These are phyloP conservation scores for Salicornia ramosissima DNA, from an alignment of 148 eudicot genomes.

Conservation along the genomic window DNA sequence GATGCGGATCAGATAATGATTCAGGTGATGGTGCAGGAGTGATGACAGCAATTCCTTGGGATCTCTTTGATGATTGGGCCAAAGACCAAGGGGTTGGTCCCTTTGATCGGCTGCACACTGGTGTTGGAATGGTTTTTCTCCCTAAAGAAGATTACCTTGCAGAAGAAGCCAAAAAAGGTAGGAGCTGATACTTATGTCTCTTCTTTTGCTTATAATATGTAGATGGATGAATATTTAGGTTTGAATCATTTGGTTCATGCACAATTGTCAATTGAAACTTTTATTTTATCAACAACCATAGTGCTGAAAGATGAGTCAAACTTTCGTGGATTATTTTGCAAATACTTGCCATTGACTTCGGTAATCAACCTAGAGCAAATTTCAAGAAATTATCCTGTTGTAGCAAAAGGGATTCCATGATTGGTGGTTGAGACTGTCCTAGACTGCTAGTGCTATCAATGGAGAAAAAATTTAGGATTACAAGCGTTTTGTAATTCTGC, in stretches of 20 bases:
- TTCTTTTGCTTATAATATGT: background rate
- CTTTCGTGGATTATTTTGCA: too few relatives aligned
- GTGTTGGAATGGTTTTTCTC: constrained; percentile 96
- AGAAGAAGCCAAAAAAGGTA: constrained; percentile 84
- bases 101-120: constrained; percentile 78
- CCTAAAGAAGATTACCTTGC: constrained; percentile 58
- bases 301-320: background rate
- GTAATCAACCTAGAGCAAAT: too few relatives aligned
- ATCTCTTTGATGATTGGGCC: constrained; percentile 81
- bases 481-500: background rate
- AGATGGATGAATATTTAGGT: background rate
- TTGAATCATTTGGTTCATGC: background rate
- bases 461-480: too few relatives aligned
- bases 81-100: constrained; percentile 62
- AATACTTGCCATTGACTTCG: too few relatives aligned
- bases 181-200: background rate
- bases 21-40: constrained; percentile 97
- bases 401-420: too few relatives aligned
- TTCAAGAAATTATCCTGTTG: too few relatives aligned
- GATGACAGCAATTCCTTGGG: constrained; percentile 98
- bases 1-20: constrained; percentile 97
- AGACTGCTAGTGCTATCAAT: too few relatives aligned
- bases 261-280: background rate
- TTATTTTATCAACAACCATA: background rate
- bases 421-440: background rate